Percentiles rank a stretch among this genome's conserved stretches.
Evolutionary conservation across 169 alveolate genomes (phyloP).

Genomic region (Plasmodium inui): DNA sequence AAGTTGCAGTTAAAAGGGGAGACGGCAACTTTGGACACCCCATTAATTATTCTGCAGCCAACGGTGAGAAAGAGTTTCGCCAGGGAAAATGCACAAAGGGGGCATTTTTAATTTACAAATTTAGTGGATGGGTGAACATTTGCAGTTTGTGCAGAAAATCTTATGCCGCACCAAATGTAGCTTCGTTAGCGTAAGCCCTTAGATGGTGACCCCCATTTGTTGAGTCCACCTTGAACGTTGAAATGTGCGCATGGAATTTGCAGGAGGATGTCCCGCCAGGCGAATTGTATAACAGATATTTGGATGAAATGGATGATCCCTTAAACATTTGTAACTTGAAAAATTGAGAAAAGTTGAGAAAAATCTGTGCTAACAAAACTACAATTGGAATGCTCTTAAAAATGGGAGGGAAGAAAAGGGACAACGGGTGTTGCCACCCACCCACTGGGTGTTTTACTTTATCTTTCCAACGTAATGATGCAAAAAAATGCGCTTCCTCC

Average conservation of each 20-base stretch:
- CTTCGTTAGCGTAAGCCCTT: background rate
- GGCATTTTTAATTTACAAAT: background rate
- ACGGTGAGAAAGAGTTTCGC: slow-evolving; percentile 3
- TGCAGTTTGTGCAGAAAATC: background rate
- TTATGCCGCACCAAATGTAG: background rate
- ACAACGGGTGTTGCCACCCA: background rate
- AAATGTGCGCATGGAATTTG: slow-evolving; percentile 9
- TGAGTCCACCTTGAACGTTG: background rate
- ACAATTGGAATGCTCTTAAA: background rate
- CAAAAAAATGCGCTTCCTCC: background rate
- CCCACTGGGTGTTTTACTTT: background rate
- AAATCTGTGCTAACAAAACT: background rate
- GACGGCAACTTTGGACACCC: background rate
- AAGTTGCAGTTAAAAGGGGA: background rate
- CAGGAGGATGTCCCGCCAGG: slow-evolving; percentile 36
- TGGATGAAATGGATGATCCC: slow-evolving; percentile 29
- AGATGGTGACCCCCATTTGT: background rate
- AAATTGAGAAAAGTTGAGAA: background rate
- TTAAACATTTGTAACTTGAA: slow-evolving; percentile 5
- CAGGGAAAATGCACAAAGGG: background rate
- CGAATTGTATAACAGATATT: slow-evolving; percentile 21
- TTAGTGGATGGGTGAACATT: background rate
- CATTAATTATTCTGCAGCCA: slow-evolving; percentile 40
- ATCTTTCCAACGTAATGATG: background rate
- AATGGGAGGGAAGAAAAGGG: background rate